A percentile compares a stretch with the other conserved stretches of the same genome.
Evolutionary conservation across 1,284 basidiomycete species (phyloP).

Genomic region (Filobasidium uniguttulatum): DNA sequence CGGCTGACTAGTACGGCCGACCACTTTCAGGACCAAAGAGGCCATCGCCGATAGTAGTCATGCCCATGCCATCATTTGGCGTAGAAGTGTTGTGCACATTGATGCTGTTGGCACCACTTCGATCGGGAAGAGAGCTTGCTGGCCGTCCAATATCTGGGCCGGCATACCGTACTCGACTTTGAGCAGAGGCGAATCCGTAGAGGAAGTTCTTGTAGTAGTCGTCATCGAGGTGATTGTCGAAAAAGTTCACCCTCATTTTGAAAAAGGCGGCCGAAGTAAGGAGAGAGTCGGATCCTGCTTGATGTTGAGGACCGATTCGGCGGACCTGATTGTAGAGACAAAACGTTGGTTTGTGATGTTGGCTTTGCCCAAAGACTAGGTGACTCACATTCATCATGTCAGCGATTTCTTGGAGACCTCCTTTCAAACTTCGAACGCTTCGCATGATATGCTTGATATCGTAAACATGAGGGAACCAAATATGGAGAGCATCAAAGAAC

Average conservation of each 20-base stretch:
- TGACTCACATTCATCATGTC: conserved; percentile 63
- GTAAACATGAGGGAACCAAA: conserved; percentile 95
- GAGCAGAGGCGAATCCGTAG: conserved; percentile 33
- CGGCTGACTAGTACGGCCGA: neutral
- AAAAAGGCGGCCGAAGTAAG: conserved; percentile 89
- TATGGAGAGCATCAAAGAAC: conserved; percentile 76
- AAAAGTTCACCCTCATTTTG: conserved; percentile 85
- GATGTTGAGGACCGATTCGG: conserved; percentile 83
- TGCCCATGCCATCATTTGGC: conserved; percentile 7
- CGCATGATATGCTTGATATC: conserved; percentile 98
- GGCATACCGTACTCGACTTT: conserved; percentile 18
- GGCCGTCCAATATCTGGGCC: conserved; percentile 9
- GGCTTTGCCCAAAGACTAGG: neutral
- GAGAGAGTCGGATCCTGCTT: conserved; percentile 89
- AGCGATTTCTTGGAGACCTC: conserved; percentile 89
- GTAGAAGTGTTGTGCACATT: neutral
- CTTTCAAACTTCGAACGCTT: conserved; percentile 73
- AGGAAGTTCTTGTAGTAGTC: conserved; percentile 38
- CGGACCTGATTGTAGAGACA: conserved; percentile 46
- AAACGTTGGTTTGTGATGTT: neutral
- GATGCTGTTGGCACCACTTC: conserved; percentile 4
- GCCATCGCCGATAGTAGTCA: conserved; percentile 7
- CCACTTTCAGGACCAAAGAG: conserved; percentile 1
- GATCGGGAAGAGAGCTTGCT: neutral
- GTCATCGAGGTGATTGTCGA: conserved; percentile 72